Conservation (phyloP, 768 basidiomycete genomes). For the Serendipita sp. region DNA sequence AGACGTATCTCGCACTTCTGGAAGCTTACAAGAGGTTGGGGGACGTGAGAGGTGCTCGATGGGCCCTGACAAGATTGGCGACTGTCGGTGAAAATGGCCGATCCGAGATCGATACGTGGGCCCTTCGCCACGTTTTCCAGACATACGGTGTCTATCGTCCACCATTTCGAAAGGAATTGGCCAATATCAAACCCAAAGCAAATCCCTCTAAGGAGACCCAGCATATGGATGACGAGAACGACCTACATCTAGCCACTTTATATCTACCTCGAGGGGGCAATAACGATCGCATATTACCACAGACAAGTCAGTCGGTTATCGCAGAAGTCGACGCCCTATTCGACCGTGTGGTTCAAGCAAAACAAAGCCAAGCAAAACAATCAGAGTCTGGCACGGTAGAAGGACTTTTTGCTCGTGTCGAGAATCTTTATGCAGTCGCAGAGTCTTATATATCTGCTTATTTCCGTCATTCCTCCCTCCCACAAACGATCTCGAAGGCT, state of each 20-base stretch:
- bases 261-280: constrained; percentile 17
- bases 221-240: constrained; percentile 5
- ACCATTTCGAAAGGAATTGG: constrained; percentile 39
- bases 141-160: constrained; percentile 69
- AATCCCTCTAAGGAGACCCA: not conserved
- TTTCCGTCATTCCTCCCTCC: constrained; percentile 36
- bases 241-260: constrained; percentile 13
- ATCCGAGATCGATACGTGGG: constrained; percentile 35
- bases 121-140: constrained; percentile 75
- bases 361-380: constrained; percentile 10
- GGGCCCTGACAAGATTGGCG: constrained; percentile 81
- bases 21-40: constrained; percentile 80
- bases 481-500: constrained; percentile 52
- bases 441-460: constrained; percentile 61
- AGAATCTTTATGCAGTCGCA: constrained; percentile 5
- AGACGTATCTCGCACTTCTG: constrained; percentile 68
- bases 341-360: constrained; percentile 35
- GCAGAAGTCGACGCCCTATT: constrained; percentile 54
- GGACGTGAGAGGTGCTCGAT: constrained; percentile 65
- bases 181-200: constrained; percentile 15
- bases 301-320: constrained; percentile 24
- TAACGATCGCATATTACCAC: not conserved
- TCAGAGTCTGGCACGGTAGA: constrained; percentile 8
- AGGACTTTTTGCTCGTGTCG: constrained; percentile 36
- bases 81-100: constrained; percentile 16